Evolutionary conservation across 257 asterid genomes (phyloP), one percentile per base, ranked within the genome.

Genomic region (Petunia secreta): DNA sequence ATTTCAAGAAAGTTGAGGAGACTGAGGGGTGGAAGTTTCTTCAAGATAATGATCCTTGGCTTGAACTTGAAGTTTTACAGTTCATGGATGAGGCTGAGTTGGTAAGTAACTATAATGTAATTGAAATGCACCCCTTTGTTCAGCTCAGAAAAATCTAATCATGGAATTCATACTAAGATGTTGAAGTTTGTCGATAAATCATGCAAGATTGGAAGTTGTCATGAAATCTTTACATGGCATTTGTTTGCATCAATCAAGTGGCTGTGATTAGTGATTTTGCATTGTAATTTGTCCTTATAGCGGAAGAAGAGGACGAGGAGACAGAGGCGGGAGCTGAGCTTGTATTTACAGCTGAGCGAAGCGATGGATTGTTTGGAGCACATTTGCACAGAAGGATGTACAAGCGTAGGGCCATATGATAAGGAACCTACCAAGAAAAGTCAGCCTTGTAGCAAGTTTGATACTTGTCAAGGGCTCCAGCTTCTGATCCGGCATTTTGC

Each of bases 291-390:
- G 63, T 60, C 13, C 36, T 59, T 16, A 73, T 79, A 95, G 98
- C 91, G 97, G 89, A 91, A 84, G 75, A 91, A 85, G 90, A 90
- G 79, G 87, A 83, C 82, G 38, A 90, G 83, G 88, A 92, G 89
- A 93, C 88, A 83, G 14, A 91, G 83, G 54, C 75, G 43, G 84
- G 95, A 89, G 65, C 97, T 91, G 86, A 79, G 82, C 52, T 60
- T 90, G 85, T 95, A 93, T 81, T 83, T 90, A n/a, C 90, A 93
- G 15, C 86, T 95, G 16, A 89, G 97, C 40, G 99, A 95, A 81
- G 99, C 98, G 11, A 95, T 95, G 99, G 92, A 89, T 75, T 93
- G 98, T 65, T 87, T 95, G 6, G 93, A 89, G 82, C 99, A 95
- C 57, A 93, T 95, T 80, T 95, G 98, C 63, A 75, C 91, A 3